A percentile compares a stretch with the other conserved stretches of the same genome.
Evolutionary conservation across 2,329 filamentous ascomycete species (phyloP).

Genomic region (Plenodomus biglobosus): DNA sequence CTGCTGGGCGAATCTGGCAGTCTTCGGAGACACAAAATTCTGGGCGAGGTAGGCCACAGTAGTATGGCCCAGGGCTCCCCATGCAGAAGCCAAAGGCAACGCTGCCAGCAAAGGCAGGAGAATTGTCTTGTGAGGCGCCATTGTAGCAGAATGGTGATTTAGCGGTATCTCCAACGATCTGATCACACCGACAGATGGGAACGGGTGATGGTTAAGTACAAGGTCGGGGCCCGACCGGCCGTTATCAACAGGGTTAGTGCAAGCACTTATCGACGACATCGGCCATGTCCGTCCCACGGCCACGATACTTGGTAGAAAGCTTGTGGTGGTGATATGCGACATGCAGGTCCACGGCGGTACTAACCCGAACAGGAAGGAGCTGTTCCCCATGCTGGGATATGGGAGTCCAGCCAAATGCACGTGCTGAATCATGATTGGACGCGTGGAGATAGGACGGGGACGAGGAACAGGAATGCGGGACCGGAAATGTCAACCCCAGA

Average conservation of each 20-base stretch:
- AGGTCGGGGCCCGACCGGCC: neutral
- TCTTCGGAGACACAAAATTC: slow-evolving; percentile 48
- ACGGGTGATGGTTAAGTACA: neutral
- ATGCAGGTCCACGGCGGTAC: slow-evolving; percentile 22
- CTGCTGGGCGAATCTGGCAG: slow-evolving; percentile 48
- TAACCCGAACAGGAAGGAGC: slow-evolving; percentile 34
- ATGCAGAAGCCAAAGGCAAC: slow-evolving; percentile 43
- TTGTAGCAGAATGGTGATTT: slow-evolving; percentile 3
- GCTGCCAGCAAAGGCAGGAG: slow-evolving; percentile 29
- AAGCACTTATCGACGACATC: slow-evolving; percentile 20
- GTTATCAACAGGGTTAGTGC: slow-evolving; percentile 1
- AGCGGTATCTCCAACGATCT: neutral
- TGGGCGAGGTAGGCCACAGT: slow-evolving; percentile 59
- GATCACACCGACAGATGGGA: neutral
- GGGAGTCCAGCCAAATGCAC: slow-evolving; percentile 3
- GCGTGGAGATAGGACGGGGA: slow-evolving; percentile 1
- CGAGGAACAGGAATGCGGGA: neutral
- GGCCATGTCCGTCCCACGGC: slow-evolving; percentile 35
- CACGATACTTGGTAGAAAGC: slow-evolving; percentile 15
- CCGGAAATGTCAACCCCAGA: neutral
- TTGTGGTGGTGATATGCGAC: slow-evolving; percentile 14
- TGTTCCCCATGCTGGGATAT: neutral
- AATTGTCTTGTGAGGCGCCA: slow-evolving; percentile 26
- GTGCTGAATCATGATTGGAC: slow-evolving; percentile 5
- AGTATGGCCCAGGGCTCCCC: slow-evolving; percentile 58